These are phyloP conservation scores for Acanthamoeba triangularis DNA, from an alignment of 208 protist species.

Conservation along the genomic window DNA sequence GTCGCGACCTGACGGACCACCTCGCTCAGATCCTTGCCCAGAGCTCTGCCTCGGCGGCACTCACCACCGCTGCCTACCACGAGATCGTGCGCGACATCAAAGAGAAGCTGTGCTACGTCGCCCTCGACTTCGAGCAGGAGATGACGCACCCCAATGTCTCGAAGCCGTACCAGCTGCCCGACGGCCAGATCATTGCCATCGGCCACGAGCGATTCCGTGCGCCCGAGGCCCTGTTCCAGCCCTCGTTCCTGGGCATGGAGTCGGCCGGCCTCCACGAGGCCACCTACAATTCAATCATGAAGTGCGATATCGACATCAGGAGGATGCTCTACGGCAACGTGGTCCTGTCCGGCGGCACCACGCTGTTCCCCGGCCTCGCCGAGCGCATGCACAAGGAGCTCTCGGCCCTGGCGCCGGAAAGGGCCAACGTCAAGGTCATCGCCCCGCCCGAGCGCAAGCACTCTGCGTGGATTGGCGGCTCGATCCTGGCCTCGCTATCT, in stretches of 20 bases:
- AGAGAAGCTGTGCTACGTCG: constrained; percentile 95
- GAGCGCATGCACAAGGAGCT: constrained; percentile 97
- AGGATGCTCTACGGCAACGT: constrained; percentile 97
- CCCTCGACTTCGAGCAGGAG: constrained; percentile 95
- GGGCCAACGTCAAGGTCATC: no score
- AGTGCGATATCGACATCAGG: constrained; percentile 93
- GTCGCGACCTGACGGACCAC: constrained; percentile 97
- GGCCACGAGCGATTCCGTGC: constrained; percentile 96
- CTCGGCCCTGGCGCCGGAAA: constrained; percentile 92
- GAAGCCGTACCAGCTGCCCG: constrained; percentile 94
- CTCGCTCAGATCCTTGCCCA: constrained; percentile 95
- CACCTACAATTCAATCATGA: constrained; percentile 96
- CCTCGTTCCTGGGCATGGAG: constrained; percentile 96
- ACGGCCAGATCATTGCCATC: constrained; percentile 95
- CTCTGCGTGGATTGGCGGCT: no score
- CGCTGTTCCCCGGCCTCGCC: constrained; percentile 98
- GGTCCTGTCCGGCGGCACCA: constrained; percentile 97
- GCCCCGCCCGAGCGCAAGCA: no score
- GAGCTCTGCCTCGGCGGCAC: constrained; percentile 96
- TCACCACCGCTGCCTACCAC: constrained; percentile 95
- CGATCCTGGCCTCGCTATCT: no score
- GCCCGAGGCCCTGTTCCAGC: constrained; percentile 98
- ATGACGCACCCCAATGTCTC: constrained; percentile 93
- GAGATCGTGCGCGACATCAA: constrained; percentile 97
- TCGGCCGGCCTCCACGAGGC: constrained; percentile 93